Evolutionary conservation across 495 filamentous ascomycete genomes (phyloP), one percentile per base, ranked within the genome.

Genomic region (Bombardia bombarda): DNA sequence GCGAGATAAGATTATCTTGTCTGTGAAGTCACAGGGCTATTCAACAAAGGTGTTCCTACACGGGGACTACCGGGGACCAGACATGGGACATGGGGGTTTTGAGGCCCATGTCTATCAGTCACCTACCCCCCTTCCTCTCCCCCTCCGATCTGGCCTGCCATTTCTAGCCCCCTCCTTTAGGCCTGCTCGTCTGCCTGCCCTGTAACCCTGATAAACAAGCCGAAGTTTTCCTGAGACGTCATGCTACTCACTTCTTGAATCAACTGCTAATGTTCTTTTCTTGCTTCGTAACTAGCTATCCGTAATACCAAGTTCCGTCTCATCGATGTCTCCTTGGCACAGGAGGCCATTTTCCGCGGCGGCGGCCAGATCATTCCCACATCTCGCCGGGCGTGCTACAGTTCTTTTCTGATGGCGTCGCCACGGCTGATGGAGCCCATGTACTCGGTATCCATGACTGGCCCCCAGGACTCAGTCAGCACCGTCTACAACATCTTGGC

Each of bases 301-400:
- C 87, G 92, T 42, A 96, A 97, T 65, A 85, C 86, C 56, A 93
- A 90, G 52, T 98, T 97, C 72, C 83, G 84, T 48, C 77, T 98
- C 58, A 97, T 88, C 45, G 93, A 97, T 56, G 79, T 94, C 33
- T 74, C 83, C 20, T 78, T 98, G 25, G 92, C 87, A 21, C 70
- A 80, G 38, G 87, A 95, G 62, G 82, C 88, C 22, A 96, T 97
- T 57, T 93, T 90, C 67, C 75, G 92, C 37, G 92, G 92, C 25
- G 90, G 89, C 35, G 92, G 93, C 21, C 92, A 98, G 60, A 94
- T 98, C 58, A 98, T 98, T 56, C 92, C 92, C 38, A 96, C 92
- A 0, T 75, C 89, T 33, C 82, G 92, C 22, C 80, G 93, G 22
- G 86, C 90, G 16, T 86, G 90, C 58, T 98, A 98, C 61, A 86